Percentiles rank a stretch among this genome's conserved stretches.
These are phyloP conservation scores for Candida ascalaphidarum DNA, from an alignment of 805 yeast genomes.

Conservation along the genomic window DNA sequence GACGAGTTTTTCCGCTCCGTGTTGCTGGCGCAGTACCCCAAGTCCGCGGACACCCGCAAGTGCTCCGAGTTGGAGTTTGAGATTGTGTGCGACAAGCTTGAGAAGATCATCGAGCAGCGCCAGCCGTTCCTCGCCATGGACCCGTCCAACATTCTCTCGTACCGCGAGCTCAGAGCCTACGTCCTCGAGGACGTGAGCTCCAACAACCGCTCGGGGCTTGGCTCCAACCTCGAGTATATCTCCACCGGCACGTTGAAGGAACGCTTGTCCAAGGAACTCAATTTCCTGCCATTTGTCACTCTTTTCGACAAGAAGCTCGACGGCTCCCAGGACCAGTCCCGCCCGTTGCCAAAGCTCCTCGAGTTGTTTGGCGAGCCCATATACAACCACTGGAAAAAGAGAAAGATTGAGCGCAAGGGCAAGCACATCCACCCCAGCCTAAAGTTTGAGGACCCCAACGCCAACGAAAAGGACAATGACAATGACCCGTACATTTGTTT, in stretches of 20 bases:
- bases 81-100: conserved; percentile 62
- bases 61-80: conserved; percentile 86
- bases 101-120: conserved; percentile 61
- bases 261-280: conserved; percentile 46
- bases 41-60: conserved; percentile 10
- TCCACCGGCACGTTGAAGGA: conserved; percentile 53
- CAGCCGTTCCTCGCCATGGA: conserved; percentile 89
- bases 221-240: conserved; percentile 25
- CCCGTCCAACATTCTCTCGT: conserved; percentile 65
- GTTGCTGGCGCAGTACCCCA: conserved; percentile 18
- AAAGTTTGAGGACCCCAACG: conserved; percentile 72
- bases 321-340: conserved; percentile 7
- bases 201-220: conserved; percentile 15
- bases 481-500: conserved; percentile 93
- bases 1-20: conserved; percentile 48
- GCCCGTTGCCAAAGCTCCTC: conserved; percentile 37
- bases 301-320: conserved; percentile 41
- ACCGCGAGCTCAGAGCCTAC: conserved; percentile 56
- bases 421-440: conserved; percentile 63
- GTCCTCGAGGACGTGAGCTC: conserved; percentile 27
- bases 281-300: conserved; percentile 49
- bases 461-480: conserved; percentile 74
- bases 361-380: conserved; percentile 55
- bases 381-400: conserved; percentile 72
- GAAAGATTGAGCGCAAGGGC: conserved; percentile 68